A percentile compares a stretch with the other conserved stretches of the same genome.
Conservation (phyloP, 2,329 filamentous ascomycete species). For the Pestalotiopsis sp. region DNA sequence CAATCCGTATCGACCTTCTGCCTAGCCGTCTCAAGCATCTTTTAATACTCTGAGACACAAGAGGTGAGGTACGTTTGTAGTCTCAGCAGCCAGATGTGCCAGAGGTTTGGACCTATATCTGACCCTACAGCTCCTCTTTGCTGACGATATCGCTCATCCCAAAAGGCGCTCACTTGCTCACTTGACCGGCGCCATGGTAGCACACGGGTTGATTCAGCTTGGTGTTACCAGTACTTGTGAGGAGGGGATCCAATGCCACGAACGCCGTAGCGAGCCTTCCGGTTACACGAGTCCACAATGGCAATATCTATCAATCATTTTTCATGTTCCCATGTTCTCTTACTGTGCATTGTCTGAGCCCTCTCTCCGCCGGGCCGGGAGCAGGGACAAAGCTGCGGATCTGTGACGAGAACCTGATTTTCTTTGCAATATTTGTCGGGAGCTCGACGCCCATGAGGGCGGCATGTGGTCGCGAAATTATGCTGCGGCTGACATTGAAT, state of each 20-base stretch:
- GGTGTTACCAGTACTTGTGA: constrained; percentile 18
- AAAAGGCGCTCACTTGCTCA: constrained; percentile 19
- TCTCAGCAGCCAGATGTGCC: not conserved
- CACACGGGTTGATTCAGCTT: constrained; percentile 22
- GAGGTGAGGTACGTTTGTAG: not conserved
- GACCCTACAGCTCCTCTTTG: constrained; percentile 6
- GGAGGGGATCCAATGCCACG: constrained; percentile 24
- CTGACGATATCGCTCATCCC: constrained; percentile 5
- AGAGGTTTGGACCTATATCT: not conserved
- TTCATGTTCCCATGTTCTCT: not conserved
- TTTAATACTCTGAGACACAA: not conserved
- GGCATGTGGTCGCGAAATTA: not conserved
- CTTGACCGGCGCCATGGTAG: constrained; percentile 22
- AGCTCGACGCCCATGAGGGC: not conserved
- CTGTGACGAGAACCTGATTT: not conserved
- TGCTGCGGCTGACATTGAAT: constrained; percentile 8
- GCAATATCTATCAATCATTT: constrained; percentile 6
- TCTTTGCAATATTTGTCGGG: not conserved
- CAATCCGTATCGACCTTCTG: constrained; percentile 1
- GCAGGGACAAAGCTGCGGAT: not conserved
- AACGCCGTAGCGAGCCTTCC: constrained; percentile 18
- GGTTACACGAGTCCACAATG: constrained; percentile 6
- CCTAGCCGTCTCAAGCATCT: not conserved
- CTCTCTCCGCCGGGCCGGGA: not conserved
- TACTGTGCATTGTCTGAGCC: not conserved